phyloP scores from a whole-genome alignment of 106 monocot species.

The Dendrobium nobile region DNA sequence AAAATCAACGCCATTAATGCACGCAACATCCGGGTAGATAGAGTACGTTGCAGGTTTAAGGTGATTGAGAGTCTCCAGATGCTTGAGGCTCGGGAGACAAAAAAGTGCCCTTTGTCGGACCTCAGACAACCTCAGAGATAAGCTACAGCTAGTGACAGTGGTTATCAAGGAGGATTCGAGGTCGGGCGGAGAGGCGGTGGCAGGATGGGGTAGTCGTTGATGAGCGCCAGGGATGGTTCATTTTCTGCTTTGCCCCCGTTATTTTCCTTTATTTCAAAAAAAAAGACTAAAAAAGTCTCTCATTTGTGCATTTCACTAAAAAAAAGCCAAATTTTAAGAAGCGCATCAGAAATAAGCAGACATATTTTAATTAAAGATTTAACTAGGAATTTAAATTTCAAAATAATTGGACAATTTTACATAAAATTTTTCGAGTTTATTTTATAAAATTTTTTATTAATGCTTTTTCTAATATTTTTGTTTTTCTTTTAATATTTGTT shows the following conservation, averaged over 20 bases:
- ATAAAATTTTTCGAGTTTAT: too few relatives aligned
- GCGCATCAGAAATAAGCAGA: too few relatives aligned
- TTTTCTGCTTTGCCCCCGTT: background rate
- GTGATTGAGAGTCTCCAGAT: background rate
- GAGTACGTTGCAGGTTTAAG: background rate
- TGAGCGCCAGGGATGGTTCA: conserved; percentile 4
- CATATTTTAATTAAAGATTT: too few relatives aligned
- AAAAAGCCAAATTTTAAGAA: too few relatives aligned
- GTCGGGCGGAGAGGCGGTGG: background rate
- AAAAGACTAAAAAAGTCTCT: too few relatives aligned
- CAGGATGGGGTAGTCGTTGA: background rate
- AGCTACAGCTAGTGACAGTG: background rate
- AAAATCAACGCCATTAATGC: background rate
- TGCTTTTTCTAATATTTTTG: too few relatives aligned
- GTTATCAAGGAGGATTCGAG: background rate
- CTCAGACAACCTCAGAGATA: background rate
- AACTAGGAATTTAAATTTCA: too few relatives aligned
- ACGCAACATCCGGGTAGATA: background rate
- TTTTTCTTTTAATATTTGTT: too few relatives aligned
- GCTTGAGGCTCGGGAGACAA: background rate
- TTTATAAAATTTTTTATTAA: too few relatives aligned
- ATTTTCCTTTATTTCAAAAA: too few relatives aligned
- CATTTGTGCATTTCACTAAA: too few relatives aligned
- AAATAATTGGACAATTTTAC: too few relatives aligned
- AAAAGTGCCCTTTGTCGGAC: background rate